phyloP scores from a whole-genome alignment of 1,284 basidiomycete genomes.

The Fomitopsis palustris region DNA sequence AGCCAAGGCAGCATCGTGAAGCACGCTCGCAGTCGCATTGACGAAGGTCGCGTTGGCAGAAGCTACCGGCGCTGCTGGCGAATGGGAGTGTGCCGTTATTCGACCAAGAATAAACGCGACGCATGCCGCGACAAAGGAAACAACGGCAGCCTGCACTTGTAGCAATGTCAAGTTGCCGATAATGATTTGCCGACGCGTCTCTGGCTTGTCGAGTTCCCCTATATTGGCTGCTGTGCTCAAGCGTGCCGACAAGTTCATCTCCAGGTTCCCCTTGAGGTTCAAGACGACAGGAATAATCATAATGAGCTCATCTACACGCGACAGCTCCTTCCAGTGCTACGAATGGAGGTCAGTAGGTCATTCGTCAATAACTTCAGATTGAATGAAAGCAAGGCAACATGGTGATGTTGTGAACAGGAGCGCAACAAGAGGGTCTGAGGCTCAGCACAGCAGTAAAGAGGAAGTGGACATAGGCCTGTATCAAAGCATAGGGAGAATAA shows the following conservation, averaged over 20 bases:
- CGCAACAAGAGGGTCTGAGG: no score
- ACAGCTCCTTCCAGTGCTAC: conserved; percentile 88
- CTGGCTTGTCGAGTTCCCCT: conserved; percentile 81
- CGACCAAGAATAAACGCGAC: conserved; percentile 74
- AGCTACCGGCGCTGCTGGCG: not conserved
- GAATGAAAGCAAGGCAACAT: not conserved
- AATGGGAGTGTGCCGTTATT: conserved; percentile 15
- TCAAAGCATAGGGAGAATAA: not conserved
- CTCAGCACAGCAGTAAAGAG: not conserved
- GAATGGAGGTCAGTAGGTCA: not conserved
- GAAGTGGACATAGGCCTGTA: no score
- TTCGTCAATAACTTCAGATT: not conserved
- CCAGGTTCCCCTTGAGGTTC: conserved; percentile 95
- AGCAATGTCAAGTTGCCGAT: conserved; percentile 84
- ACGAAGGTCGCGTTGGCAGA: not conserved
- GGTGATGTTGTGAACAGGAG: not conserved
- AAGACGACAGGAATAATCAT: conserved; percentile 94
- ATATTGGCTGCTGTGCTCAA: conserved; percentile 79
- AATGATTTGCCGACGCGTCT: conserved; percentile 66
- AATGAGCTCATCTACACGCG: conserved; percentile 89
- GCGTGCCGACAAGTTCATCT: conserved; percentile 89
- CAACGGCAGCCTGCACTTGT: conserved; percentile 91
- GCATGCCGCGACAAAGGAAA: conserved; percentile 84
- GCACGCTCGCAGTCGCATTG: not conserved
- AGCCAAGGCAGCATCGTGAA: not conserved